phyloP scores from a whole-genome alignment of 805 yeast genomes.

The Zygotorulaspora florentina region DNA sequence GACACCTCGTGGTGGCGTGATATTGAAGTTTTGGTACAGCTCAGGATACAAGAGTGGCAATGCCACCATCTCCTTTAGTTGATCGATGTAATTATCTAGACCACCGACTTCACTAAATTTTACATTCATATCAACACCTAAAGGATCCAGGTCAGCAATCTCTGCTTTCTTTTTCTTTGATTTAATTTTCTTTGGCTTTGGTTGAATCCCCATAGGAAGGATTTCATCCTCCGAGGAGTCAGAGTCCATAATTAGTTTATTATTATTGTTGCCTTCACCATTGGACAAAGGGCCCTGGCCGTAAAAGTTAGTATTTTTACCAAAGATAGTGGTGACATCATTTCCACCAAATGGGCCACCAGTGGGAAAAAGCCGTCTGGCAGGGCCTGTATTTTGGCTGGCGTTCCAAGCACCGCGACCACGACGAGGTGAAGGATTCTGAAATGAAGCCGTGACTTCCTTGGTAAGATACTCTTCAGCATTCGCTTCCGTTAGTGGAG shows the following conservation, averaged over 20 bases:
- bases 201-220: conserved; percentile 42
- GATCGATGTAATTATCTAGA: conserved; percentile 81
- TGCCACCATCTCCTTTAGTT: conserved; percentile 94
- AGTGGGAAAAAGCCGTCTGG: conserved; percentile 81
- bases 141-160: conserved; percentile 86
- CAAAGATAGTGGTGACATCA: conserved; percentile 81
- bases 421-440: conserved; percentile 33
- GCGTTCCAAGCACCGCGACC: conserved; percentile 38
- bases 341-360: conserved; percentile 98
- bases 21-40: conserved; percentile 79
- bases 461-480: conserved; percentile 33
- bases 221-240: conserved; percentile 65
- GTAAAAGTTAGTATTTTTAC: conserved; percentile 49
- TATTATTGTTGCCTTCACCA: conserved; percentile 29
- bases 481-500: conserved; percentile 53
- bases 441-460: conserved; percentile 15
- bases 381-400: conserved; percentile 42
- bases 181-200: conserved; percentile 35
- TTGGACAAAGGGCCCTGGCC: conserved; percentile 18
- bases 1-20: conserved; percentile 97
- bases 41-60: conserved; percentile 92
- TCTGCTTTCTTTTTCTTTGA: conserved; percentile 45
- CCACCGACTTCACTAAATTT: conserved; percentile 90
- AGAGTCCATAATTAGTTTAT: conserved; percentile 41
- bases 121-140: conserved; percentile 83